Evolutionary conservation across 1,284 basidiomycete genomes (phyloP).

Genomic region (Rhodotorula sp.): DNA sequence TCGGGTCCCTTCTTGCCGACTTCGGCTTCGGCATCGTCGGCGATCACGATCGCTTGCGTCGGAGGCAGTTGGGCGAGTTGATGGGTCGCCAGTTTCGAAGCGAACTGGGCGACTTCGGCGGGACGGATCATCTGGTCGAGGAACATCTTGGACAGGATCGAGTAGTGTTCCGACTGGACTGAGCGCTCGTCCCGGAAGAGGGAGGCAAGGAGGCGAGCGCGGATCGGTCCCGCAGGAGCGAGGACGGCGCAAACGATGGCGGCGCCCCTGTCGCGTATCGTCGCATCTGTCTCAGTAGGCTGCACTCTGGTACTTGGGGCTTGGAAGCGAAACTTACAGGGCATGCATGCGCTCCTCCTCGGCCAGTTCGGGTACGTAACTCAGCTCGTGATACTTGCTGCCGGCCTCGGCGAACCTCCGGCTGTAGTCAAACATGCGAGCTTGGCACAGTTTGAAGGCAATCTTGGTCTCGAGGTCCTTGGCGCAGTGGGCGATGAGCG

Average conservation of each 20-base stretch:
- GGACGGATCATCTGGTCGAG: constrained; percentile 91
- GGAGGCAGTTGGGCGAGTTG: constrained; percentile 81
- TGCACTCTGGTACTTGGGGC: no score
- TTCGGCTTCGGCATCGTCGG: constrained; percentile 55
- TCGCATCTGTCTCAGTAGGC: neutral
- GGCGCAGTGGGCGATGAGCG: constrained; percentile 74
- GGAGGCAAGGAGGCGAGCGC: constrained; percentile 84
- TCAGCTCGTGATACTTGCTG: constrained; percentile 87
- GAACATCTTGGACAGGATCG: constrained; percentile 95
- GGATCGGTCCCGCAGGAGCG: constrained; percentile 94
- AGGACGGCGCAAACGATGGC: constrained; percentile 94
- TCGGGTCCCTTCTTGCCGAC: constrained; percentile 74
- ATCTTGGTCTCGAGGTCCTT: constrained; percentile 69
- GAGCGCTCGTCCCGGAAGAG: constrained; percentile 92
- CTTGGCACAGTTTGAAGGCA: constrained; percentile 54
- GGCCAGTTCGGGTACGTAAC: constrained; percentile 58
- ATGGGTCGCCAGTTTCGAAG: constrained; percentile 79
- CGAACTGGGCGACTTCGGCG: constrained; percentile 84
- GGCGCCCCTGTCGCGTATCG: constrained; percentile 60
- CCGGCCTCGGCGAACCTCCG: constrained; percentile 95
- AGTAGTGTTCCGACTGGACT: constrained; percentile 70
- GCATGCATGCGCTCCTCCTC: constrained; percentile 83
- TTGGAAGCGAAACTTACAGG: constrained; percentile 59
- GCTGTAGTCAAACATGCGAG: constrained; percentile 85
- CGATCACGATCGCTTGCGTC: constrained; percentile 69